phyloP scores from a whole-genome alignment of 73 alveolate genomes.

The Paraurostyla sp. region DNA sequence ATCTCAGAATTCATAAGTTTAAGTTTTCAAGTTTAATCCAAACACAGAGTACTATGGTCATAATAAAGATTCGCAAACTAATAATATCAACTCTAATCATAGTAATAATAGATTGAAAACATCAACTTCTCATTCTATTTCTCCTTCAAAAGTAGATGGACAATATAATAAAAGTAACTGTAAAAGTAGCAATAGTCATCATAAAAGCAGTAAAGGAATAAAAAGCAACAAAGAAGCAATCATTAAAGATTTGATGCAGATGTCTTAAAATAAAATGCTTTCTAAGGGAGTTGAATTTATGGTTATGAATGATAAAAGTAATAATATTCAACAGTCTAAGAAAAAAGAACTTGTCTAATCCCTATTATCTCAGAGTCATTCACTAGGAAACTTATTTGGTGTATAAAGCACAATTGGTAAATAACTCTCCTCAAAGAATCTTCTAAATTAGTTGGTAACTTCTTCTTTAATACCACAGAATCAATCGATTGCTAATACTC shows the following conservation, averaged over 20 bases:
- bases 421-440: neutral
- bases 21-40: conserved; percentile 45
- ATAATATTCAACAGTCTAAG: neutral
- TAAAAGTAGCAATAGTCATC: neutral
- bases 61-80: neutral
- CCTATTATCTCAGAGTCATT: conserved; percentile 24
- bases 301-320: conserved; percentile 23
- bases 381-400: neutral
- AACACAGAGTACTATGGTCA: conserved; percentile 34
- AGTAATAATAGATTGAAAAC: no score
- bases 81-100: neutral
- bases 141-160: neutral
- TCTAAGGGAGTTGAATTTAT: conserved; percentile 26
- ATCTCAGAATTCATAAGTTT: no score
- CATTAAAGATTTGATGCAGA: neutral
- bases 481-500: neutral
- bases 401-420: neutral
- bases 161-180: neutral
- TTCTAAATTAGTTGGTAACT: neutral
- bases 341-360: conserved; percentile 27
- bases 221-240: neutral
- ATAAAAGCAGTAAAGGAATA: neutral
- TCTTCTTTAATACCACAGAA: neutral
- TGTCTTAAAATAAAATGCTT: neutral
- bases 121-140: neutral